Percentiles rank a stretch among this genome's conserved stretches.
Conservation (phyloP, 768 basidiomycete genomes). For the Trametes cubensis region DNA sequence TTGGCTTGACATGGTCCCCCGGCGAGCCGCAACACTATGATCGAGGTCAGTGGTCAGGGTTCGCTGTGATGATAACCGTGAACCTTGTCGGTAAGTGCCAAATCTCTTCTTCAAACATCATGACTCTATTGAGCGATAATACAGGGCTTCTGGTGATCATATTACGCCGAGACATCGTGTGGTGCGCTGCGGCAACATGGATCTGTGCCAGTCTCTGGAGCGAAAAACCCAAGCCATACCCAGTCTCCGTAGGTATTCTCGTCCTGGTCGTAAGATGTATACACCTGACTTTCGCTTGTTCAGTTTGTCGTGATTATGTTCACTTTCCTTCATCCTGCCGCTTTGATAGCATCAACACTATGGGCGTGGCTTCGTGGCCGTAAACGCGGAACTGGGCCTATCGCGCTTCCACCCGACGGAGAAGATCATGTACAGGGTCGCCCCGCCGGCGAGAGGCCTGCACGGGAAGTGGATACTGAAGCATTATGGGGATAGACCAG, state of each 20-base stretch:
- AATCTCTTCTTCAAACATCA: background rate
- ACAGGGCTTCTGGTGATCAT: slow-evolving; percentile 57
- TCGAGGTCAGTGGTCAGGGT: slow-evolving; percentile 71
- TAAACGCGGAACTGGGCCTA: slow-evolving; percentile 37
- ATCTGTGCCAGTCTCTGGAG: slow-evolving; percentile 68
- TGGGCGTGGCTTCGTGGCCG: slow-evolving; percentile 38
- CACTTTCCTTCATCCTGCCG: slow-evolving; percentile 68
- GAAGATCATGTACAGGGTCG: slow-evolving; percentile 6
- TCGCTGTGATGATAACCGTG: slow-evolving; percentile 65
- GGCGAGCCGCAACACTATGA: slow-evolving; percentile 56
- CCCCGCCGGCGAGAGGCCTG: slow-evolving; percentile 13
- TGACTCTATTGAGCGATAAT: background rate
- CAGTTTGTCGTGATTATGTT: slow-evolving; percentile 66
- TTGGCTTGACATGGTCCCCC: slow-evolving; percentile 63
- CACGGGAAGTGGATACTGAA: slow-evolving; percentile 26
- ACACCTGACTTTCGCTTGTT: background rate
- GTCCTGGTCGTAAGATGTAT: background rate
- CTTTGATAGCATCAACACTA: slow-evolving; percentile 48
- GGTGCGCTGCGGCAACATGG: slow-evolving; percentile 78
- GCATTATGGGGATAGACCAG: slow-evolving; percentile 23
- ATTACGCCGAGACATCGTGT: slow-evolving; percentile 68
- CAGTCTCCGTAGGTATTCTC: slow-evolving; percentile 58
- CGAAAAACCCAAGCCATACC: slow-evolving; percentile 59
- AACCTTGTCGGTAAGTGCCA: slow-evolving; percentile 44
- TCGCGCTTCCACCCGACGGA: slow-evolving; percentile 49